These are phyloP conservation scores for Solanum hybrid DNA, from an alignment of 305 asterid species.

Conservation along the genomic window DNA sequence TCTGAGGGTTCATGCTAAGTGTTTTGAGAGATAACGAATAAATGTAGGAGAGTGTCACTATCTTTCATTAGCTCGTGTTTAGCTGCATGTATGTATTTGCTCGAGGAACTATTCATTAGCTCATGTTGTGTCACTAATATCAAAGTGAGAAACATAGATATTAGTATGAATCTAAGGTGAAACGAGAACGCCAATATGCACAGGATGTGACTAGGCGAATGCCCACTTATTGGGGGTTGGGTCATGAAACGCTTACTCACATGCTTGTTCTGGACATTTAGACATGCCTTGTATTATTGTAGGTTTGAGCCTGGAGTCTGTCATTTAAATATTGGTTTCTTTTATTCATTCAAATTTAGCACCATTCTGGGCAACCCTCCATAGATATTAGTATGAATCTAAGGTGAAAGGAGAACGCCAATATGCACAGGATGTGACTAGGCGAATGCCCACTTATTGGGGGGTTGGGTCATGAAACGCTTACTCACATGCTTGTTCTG, in stretches of 20 bases:
- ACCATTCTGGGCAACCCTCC: background rate
- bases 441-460: too few relatives aligned
- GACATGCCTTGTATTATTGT: background rate
- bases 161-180: background rate
- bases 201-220: background rate
- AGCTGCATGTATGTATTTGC: background rate
- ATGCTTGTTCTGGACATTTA: background rate
- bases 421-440: too few relatives aligned
- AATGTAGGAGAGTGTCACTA: background rate
- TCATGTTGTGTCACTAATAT: background rate
- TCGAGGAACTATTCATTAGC: background rate
- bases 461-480: too few relatives aligned
- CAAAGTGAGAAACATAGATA: background rate
- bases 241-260: background rate
- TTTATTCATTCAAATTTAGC: background rate
- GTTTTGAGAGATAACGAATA: background rate
- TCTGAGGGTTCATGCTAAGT: background rate
- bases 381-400: too few relatives aligned
- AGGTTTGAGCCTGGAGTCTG: background rate
- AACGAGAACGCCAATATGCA: background rate
- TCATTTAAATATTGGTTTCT: background rate
- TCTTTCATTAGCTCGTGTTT: background rate
- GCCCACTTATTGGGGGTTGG: background rate
- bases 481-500: too few relatives aligned
- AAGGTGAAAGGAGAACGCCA: too few relatives aligned